phyloP scores from a whole-genome alignment of 1,139 yeast species.

The Suhomyces yuchorum region DNA sequence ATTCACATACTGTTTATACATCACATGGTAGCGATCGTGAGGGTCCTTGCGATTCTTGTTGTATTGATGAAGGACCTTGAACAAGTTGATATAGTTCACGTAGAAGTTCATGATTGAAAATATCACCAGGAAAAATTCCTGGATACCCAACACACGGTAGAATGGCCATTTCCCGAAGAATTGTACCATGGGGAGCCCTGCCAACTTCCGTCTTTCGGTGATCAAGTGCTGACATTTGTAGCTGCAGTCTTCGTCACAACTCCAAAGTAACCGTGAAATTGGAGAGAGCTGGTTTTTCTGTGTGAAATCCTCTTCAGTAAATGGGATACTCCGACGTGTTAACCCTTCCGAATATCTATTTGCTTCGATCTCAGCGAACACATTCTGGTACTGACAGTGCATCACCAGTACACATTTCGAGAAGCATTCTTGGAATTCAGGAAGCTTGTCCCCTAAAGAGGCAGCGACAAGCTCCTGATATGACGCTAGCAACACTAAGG shows the following conservation, averaged over 20 bases:
- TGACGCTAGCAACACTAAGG: background rate
- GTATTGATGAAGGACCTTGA: constrained; percentile 31
- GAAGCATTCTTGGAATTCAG: constrained; percentile 20
- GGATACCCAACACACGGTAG: constrained; percentile 38
- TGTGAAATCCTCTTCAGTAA: constrained; percentile 6
- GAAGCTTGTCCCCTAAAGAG: constrained; percentile 22
- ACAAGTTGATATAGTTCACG: constrained; percentile 35
- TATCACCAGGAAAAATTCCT: constrained; percentile 40
- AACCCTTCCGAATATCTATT: background rate
- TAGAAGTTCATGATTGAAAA: constrained; percentile 44
- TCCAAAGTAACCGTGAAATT: constrained; percentile 29
- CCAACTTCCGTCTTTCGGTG: constrained; percentile 26
- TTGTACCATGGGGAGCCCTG: constrained; percentile 36
- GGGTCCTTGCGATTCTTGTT: constrained; percentile 22
- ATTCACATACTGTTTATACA: constrained; percentile 37
- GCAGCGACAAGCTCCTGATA: constrained; percentile 8
- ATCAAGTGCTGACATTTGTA: constrained; percentile 46
- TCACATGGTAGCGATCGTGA: constrained; percentile 19
- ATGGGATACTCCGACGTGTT: background rate
- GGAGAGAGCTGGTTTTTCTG: constrained; percentile 13
- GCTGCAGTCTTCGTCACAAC: constrained; percentile 42
- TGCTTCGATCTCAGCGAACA: constrained; percentile 14
- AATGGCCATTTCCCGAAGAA: constrained; percentile 54
- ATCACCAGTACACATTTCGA: constrained; percentile 17
- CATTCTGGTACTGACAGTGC: constrained; percentile 14